Conservation (phyloP, 768 basidiomycete species). For the Neoboletus subvelutipes region DNA sequence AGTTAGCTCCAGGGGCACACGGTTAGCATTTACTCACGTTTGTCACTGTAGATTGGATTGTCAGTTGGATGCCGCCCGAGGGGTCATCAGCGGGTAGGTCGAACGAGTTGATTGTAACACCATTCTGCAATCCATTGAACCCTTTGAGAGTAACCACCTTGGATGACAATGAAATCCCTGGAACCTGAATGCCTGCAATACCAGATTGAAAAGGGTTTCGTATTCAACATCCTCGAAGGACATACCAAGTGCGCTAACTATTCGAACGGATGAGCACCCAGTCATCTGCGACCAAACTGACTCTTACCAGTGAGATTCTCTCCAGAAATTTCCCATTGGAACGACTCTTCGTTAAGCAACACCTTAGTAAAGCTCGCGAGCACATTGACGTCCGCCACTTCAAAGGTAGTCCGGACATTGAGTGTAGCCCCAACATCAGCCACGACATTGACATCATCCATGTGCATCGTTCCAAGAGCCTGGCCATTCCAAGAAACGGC, state of each 20-base stretch:
- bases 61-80: constrained; percentile 67
- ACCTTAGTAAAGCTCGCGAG: constrained; percentile 66
- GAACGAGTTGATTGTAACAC: constrained; percentile 63
- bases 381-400: constrained; percentile 54
- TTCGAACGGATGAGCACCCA: constrained; percentile 10
- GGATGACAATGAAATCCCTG: constrained; percentile 51
- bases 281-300: neutral
- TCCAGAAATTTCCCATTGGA: constrained; percentile 68
- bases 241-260: constrained; percentile 58
- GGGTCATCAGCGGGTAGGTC: constrained; percentile 72
- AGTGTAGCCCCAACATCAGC: constrained; percentile 67
- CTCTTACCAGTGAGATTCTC: constrained; percentile 58
- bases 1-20: constrained; percentile 5
- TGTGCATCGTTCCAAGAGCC: constrained; percentile 56
- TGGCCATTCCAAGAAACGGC: constrained; percentile 59
- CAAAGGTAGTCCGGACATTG: constrained; percentile 52
- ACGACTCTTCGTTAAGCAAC: constrained; percentile 61
- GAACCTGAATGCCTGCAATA: constrained; percentile 51
- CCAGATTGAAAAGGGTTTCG: neutral
- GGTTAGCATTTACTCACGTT: constrained; percentile 47
- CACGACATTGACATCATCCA: constrained; percentile 55
- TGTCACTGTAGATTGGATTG: constrained; percentile 54
- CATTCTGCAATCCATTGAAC: constrained; percentile 64
- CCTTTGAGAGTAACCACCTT: constrained; percentile 67
- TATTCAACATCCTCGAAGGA: neutral